Base-by-base conservation (phyloP, 2,329 filamentous ascomycete genomes). In the Sporothrix phasma region DNA sequence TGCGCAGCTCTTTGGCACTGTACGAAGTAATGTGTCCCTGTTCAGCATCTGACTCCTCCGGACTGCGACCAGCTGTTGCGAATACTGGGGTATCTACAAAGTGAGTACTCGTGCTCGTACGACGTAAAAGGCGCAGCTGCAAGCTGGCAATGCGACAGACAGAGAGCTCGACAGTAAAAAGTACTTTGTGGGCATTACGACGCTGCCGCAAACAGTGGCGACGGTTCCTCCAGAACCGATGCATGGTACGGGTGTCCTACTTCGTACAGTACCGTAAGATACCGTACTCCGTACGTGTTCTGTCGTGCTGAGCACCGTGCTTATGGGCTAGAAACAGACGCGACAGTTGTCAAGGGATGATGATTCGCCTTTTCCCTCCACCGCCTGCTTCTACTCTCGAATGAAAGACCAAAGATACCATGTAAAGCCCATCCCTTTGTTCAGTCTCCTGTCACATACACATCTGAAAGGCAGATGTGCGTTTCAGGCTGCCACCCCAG, bases 331-430 rank as follows among this genome's bases (percentile, higher is more conserved):
- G 41, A 37, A 24, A 15, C 22, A 34, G 39, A 61, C 43, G 58
- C 58, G 59, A 61, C 59, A 39, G 29, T 31, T 39, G 45, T 19
- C 15, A 61, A 61, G 59, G 59, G 59, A 61, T 61, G 59, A 47
- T 47, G n/a, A 37, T 37, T 47, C 29, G 45, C 39, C 19, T 47
- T 29, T n/a, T 34, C 56, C 56, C 22, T 22, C 39, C 41, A 46
- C 31, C 41, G 39, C 56, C 41, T 49, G 11, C 51, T 61, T 24
- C 59, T 11, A 17, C 22, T 22, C 37, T 58, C 37, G 54, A 29
- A 24, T 26, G 37, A 41, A 43, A 19, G 29, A 7, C 54, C 54
- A 41, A 34, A n/a, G n/a, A n/a, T n/a, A n/a, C n/a, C n/a, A n/a
- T n/a, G 22, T 7, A n/a, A 13, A 11, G n/a, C 11, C 37, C 17